Percentiles rank a stretch among this genome's conserved stretches.
These are phyloP conservation scores for Lathyrus oleraceus DNA, from an alignment of 306 rosid species.

Conservation along the genomic window DNA sequence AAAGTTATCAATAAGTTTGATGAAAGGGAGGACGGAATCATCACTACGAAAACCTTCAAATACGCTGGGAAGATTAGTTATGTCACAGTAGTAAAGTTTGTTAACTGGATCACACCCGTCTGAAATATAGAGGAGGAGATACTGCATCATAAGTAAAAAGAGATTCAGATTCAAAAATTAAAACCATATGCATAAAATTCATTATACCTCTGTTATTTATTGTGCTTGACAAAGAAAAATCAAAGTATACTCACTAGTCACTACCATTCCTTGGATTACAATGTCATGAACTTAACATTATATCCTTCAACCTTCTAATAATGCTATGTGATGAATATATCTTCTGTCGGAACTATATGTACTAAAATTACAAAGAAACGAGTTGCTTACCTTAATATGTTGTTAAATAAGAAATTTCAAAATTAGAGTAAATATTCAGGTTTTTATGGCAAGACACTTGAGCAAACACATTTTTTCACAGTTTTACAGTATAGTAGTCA, in stretches of 20 bases:
- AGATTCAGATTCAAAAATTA: slow-evolving; percentile 28
- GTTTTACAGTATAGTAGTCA: background rate
- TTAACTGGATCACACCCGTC: slow-evolving; percentile 96
- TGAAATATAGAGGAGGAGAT: slow-evolving; percentile 51
- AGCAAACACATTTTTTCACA: slow-evolving; percentile 12
- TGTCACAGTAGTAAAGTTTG: slow-evolving; percentile 85
- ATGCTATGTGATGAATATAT: slow-evolving; percentile 5
- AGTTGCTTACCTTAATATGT: background rate
- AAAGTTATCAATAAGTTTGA: slow-evolving; percentile 73
- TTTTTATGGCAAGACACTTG: slow-evolving; percentile 4
- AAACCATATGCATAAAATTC: slow-evolving; percentile 12
- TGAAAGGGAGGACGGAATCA: slow-evolving; percentile 67
- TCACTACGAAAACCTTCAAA: slow-evolving; percentile 64
- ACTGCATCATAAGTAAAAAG: slow-evolving; percentile 56
- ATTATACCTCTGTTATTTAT: background rate
- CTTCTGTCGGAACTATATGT: background rate
- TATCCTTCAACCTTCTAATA: slow-evolving; percentile 1
- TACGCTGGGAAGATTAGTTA: slow-evolving; percentile 63
- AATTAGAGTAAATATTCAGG: slow-evolving; percentile 26
- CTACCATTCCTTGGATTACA: slow-evolving; percentile 9
- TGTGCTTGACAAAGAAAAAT: slow-evolving; percentile 28
- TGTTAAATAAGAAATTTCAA: background rate
- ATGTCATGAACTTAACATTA: slow-evolving; percentile 25
- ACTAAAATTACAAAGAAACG: background rate
- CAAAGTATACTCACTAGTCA: slow-evolving; percentile 14